Conservation (phyloP, 306 rosid species). For the Cucurbita moschata region DNA sequence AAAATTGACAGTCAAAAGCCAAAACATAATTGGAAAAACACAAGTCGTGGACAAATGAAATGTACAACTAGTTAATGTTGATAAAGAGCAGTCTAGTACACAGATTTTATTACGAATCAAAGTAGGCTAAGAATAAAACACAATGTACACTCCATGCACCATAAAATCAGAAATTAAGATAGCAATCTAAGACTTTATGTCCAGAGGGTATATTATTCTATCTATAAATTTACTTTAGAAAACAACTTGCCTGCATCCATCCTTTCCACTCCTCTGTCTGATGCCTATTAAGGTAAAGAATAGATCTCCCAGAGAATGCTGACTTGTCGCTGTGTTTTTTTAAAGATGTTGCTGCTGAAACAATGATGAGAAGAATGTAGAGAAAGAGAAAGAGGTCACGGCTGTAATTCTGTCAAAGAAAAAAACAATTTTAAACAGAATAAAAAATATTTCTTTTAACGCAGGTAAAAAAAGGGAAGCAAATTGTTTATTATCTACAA, state of each 20-base stretch:
- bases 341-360: slow-evolving; percentile 84
- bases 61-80: background rate
- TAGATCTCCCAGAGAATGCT: slow-evolving; percentile 64
- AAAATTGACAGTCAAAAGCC: background rate
- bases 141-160: background rate
- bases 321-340: slow-evolving; percentile 76
- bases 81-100: background rate
- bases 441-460: background rate
- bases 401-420: slow-evolving; percentile 55
- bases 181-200: background rate
- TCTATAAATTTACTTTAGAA: background rate
- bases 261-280: slow-evolving; percentile 99
- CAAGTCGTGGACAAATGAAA: background rate
- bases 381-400: slow-evolving; percentile 94
- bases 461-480: background rate
- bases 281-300: slow-evolving; percentile 88
- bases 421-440: background rate
- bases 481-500: background rate
- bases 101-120: background rate
- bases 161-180: background rate
- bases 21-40: background rate
- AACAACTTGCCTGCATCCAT: slow-evolving; percentile 91
- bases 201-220: background rate
- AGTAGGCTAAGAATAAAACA: background rate
- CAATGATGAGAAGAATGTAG: slow-evolving; percentile 72